Evolutionary conservation across 768 basidiomycete genomes (phyloP).

Genomic region (Hypholoma sublateritium): DNA sequence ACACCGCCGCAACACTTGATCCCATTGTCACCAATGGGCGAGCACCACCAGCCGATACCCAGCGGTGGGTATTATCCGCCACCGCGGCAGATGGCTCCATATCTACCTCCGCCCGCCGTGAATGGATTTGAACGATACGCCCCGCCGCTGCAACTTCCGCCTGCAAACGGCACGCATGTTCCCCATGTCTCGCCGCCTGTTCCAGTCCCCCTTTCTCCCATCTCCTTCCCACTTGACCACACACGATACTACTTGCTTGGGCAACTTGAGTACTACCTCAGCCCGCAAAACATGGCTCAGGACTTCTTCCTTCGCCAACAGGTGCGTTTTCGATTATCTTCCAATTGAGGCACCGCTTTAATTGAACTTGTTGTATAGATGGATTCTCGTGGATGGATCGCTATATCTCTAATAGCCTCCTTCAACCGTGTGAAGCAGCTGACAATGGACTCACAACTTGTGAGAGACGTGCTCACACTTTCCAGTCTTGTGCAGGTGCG

Average conservation of each 20-base stretch:
- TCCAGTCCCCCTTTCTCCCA: slow-evolving; percentile 43
- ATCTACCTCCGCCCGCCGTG: slow-evolving; percentile 15
- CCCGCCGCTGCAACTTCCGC: slow-evolving; percentile 12
- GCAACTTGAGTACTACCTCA: slow-evolving; percentile 91
- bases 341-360: slow-evolving; percentile 5
- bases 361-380: slow-evolving; percentile 51
- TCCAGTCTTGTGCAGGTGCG: slow-evolving; percentile 74
- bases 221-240: slow-evolving; percentile 62
- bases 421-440: slow-evolving; percentile 82
- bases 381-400: slow-evolving; percentile 88
- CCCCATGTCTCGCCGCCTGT: slow-evolving; percentile 31
- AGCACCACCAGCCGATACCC: slow-evolving; percentile 9
- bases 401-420: slow-evolving; percentile 76
- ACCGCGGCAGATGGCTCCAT: slow-evolving; percentile 18
- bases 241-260: slow-evolving; percentile 70
- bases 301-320: slow-evolving; percentile 80
- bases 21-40: slow-evolving; percentile 17
- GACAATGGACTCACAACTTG: slow-evolving; percentile 57
- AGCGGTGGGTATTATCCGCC: slow-evolving; percentile 26
- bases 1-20: slow-evolving; percentile 34
- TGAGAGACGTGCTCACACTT: slow-evolving; percentile 66
- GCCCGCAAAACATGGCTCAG: slow-evolving; percentile 85
- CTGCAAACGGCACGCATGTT: slow-evolving; percentile 2
- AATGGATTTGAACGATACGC: slow-evolving; percentile 5
- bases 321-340: slow-evolving; percentile 43